Conservation (phyloP, 2,329 filamentous ascomycete genomes). For the Fusarium udum region DNA sequence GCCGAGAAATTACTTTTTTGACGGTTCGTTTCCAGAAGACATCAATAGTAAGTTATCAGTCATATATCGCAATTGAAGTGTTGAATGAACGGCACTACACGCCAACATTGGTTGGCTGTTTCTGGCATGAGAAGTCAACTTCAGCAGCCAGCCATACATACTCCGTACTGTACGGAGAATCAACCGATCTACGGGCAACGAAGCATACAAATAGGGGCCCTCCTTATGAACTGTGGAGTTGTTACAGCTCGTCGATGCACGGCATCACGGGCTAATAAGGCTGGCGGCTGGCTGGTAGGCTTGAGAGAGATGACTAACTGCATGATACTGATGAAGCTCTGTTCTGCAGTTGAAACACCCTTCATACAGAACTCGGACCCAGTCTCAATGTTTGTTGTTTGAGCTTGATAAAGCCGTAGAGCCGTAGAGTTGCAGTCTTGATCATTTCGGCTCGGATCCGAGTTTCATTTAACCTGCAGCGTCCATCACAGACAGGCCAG, state of each 20-base stretch:
- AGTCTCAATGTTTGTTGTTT: conserved; percentile 11
- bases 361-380: conserved; percentile 20
- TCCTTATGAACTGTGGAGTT: conserved; percentile 23
- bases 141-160: not conserved
- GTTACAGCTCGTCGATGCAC: conserved; percentile 25
- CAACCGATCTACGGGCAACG: conserved; percentile 19
- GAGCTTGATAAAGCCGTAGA: not conserved
- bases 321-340: conserved; percentile 21
- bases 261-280: conserved; percentile 20
- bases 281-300: conserved; percentile 26
- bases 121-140: not conserved
- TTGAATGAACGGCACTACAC: not conserved
- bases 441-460: conserved; percentile 23
- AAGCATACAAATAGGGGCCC: conserved; percentile 23
- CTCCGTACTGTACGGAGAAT: conserved; percentile 3
- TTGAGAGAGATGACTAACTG: conserved; percentile 20
- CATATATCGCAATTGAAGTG: not conserved
- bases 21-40: not conserved
- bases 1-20: conserved; percentile 6
- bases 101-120: not conserved
- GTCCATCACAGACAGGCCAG: conserved; percentile 1
- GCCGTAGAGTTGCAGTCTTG: not conserved
- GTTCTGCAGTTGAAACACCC: conserved; percentile 24
- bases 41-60: not conserved
- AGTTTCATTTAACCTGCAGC: conserved; percentile 12